phyloP scores from a whole-genome alignment of 176 grass and related monocot species.

The Puccinellia tenuiflora region DNA sequence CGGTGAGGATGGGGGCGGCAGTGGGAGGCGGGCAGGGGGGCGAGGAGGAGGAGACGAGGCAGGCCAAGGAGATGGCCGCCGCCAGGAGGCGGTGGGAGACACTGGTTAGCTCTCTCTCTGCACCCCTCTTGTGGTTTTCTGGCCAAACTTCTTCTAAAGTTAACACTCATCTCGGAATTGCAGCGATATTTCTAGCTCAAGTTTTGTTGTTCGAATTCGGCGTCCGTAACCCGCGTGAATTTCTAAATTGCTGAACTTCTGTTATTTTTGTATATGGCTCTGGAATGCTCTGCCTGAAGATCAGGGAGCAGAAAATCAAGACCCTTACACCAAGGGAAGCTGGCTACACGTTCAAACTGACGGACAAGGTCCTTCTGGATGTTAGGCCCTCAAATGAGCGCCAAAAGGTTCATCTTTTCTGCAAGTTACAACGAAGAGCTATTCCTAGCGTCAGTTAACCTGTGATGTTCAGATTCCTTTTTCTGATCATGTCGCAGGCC shows the following conservation, averaged over 20 bases:
- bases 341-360: slow-evolving; percentile 84
- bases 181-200: not conserved
- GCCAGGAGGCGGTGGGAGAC: slow-evolving; percentile 89
- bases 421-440: not conserved
- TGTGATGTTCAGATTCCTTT: not conserved
- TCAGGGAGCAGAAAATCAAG: slow-evolving; percentile 96
- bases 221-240: not conserved
- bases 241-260: not conserved
- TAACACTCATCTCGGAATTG: not conserved
- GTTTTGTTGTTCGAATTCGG: not conserved
- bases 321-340: slow-evolving; percentile 90
- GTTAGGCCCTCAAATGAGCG: slow-evolving; percentile 81
- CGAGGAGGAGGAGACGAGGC: slow-evolving; percentile 75
- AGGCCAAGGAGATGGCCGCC: slow-evolving; percentile 80
- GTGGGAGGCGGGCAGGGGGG: slow-evolving; percentile 55
- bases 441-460: not conserved
- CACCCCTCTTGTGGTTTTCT: not conserved
- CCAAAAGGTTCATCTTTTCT: slow-evolving; percentile 54
- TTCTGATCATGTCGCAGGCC: slow-evolving; percentile 41
- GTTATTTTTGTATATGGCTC: not conserved
- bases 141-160: not conserved
- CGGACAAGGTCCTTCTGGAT: slow-evolving; percentile 79
- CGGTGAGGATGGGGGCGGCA: slow-evolving; percentile 52
- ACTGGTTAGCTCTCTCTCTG: slow-evolving; percentile 41
- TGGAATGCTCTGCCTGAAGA: slow-evolving; percentile 50